Percentiles rank a stretch among this genome's conserved stretches.
Evolutionary conservation across 306 rosid species (phyloP).

Genomic region (Cajanus cajan): DNA sequence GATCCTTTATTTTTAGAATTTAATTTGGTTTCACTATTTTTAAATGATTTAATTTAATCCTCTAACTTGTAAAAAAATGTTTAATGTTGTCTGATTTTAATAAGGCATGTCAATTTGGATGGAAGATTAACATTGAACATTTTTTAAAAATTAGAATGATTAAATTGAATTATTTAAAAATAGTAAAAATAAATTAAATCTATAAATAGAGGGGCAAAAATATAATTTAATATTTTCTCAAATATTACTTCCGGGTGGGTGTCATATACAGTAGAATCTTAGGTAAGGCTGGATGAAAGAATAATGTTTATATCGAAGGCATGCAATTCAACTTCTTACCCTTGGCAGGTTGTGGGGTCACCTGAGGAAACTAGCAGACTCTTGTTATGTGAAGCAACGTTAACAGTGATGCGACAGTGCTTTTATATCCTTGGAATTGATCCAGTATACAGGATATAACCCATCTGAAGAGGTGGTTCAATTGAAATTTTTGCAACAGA

Average conservation of each 20-base stretch:
- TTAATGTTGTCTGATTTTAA: no score
- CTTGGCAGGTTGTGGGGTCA: conserved; percentile 72
- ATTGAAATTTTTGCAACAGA: conserved; percentile 5
- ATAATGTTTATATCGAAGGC: conserved; percentile 9
- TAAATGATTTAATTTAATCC: no score
- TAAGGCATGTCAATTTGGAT: no score
- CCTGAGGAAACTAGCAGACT: conserved; percentile 88
- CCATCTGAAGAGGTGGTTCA: background rate
- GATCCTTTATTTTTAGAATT: no score
- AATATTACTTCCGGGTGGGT: background rate
- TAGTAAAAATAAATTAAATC: no score
- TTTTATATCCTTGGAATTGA: conserved; percentile 80
- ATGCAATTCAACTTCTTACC: conserved; percentile 6
- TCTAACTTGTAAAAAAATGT: no score
- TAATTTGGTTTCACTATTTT: no score
- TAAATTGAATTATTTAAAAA: no score
- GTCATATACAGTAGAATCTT: background rate
- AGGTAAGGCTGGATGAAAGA: background rate
- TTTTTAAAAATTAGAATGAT: no score
- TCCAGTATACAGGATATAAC: conserved; percentile 79
- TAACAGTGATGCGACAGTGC: conserved; percentile 83
- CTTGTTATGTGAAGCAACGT: conserved; percentile 91
- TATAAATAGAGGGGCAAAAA: no score
- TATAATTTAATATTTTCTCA: background rate
- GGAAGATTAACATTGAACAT: no score